Evolutionary conservation across 2,329 filamentous ascomycete species (phyloP).

Genomic region (Sclerotiophoma versabilis): DNA sequence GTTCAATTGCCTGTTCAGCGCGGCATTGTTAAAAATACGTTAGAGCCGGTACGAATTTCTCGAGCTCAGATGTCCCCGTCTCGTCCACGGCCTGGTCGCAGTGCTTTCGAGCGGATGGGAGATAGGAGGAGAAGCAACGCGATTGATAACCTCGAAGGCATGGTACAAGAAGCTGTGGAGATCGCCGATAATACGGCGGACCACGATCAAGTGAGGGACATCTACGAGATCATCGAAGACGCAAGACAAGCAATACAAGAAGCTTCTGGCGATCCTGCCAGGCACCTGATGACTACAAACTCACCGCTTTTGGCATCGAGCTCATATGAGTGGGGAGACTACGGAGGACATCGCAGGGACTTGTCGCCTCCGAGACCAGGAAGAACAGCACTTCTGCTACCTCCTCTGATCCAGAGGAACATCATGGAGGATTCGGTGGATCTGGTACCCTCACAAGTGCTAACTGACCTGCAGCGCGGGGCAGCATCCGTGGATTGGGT

Average conservation of each 20-base stretch:
- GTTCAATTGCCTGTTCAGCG: slow-evolving; percentile 12
- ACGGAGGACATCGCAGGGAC: neutral
- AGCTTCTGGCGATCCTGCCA: slow-evolving; percentile 31
- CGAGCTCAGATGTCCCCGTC: slow-evolving; percentile 31
- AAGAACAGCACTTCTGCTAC: neutral
- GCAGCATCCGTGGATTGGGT: slow-evolving; percentile 41
- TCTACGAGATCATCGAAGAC: slow-evolving; percentile 50
- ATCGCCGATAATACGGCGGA: slow-evolving; percentile 46
- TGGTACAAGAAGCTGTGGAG: slow-evolving; percentile 52
- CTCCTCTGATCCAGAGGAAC: neutral
- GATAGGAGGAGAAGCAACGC: slow-evolving; percentile 38
- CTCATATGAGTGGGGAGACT: neutral
- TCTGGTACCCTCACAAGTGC: slow-evolving; percentile 1
- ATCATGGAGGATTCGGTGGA: neutral
- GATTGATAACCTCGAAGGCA: slow-evolving; percentile 51
- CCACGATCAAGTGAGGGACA: slow-evolving; percentile 44
- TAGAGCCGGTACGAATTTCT: slow-evolving; percentile 21
- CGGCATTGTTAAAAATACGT: slow-evolving; percentile 12
- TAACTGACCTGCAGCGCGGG: slow-evolving; percentile 18
- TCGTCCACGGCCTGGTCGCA: slow-evolving; percentile 28
- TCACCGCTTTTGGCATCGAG: slow-evolving; percentile 31
- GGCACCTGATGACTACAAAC: slow-evolving; percentile 28
- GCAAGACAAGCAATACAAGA: slow-evolving; percentile 47
- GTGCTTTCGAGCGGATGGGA: slow-evolving; percentile 27
- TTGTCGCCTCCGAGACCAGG: neutral